Conservation (phyloP, 1,284 basidiomycete species). For the Ustilago xerochloae region DNA sequence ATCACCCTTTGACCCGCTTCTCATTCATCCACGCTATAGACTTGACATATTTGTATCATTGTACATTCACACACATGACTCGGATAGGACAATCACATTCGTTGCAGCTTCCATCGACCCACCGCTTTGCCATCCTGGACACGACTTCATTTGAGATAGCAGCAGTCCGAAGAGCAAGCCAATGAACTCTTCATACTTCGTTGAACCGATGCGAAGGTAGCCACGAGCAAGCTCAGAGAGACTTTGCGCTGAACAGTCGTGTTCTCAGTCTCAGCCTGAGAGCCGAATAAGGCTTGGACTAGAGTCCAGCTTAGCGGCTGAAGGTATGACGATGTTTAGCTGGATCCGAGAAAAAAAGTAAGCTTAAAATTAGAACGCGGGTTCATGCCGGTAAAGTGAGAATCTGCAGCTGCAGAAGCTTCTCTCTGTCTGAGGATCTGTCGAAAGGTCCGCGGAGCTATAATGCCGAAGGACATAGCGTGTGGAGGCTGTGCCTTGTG, state of each 20-base stretch:
- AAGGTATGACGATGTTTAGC: not conserved
- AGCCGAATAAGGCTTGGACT: too few relatives aligned
- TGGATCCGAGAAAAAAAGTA: not conserved
- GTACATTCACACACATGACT: not conserved
- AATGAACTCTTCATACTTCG: not conserved
- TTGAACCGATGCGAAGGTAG: too few relatives aligned
- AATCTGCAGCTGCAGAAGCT: not conserved
- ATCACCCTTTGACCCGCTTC: not conserved
- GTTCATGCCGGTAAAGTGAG: not conserved
- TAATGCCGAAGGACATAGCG: not conserved
- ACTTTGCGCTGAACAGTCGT: too few relatives aligned
- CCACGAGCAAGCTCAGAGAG: too few relatives aligned
- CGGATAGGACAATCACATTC: not conserved
- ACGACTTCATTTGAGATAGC: not conserved
- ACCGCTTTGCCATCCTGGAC: not conserved
- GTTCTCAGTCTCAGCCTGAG: too few relatives aligned
- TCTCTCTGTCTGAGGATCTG: too few relatives aligned
- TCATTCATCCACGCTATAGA: not conserved
- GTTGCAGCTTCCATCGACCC: not conserved
- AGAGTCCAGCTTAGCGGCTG: too few relatives aligned
- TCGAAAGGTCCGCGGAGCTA: not conserved
- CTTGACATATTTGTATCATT: not conserved
- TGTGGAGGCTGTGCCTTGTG: not conserved
- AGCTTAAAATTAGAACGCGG: not conserved
- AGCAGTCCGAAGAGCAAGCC: too few relatives aligned